Percentiles rank a stretch among this genome's conserved stretches.
Evolutionary conservation across 768 basidiomycete genomes (phyloP).

Genomic region (Exidia glandulosa): DNA sequence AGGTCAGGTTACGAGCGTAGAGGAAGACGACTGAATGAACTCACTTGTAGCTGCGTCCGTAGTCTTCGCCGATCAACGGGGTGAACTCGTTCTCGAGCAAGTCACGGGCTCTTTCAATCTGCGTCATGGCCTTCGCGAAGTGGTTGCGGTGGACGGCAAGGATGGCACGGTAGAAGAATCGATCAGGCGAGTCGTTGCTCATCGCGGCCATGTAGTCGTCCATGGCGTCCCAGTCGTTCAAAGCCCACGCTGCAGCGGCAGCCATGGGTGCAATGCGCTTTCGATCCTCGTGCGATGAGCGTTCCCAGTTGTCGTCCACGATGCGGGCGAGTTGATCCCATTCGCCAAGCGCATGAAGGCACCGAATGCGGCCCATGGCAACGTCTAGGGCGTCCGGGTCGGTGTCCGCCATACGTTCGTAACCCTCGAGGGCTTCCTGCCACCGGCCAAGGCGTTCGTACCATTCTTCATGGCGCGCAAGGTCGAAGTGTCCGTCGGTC

Average conservation of each 20-base stretch:
- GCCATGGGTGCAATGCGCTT: constrained; percentile 93
- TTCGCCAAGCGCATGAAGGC: constrained; percentile 92
- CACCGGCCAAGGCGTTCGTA: constrained; percentile 93
- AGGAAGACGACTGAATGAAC: constrained; percentile 12
- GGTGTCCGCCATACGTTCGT: constrained; percentile 65
- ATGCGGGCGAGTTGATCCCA: constrained; percentile 86
- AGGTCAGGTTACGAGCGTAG: constrained; percentile 4
- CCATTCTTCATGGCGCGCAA: constrained; percentile 94
- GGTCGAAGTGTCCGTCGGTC: constrained; percentile 61
- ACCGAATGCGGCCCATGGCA: constrained; percentile 87
- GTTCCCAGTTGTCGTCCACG: constrained; percentile 82
- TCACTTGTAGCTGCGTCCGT: constrained; percentile 95
- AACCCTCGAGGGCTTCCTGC: constrained; percentile 84
- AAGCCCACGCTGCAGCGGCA: constrained; percentile 92
- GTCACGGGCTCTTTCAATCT: constrained; percentile 90
- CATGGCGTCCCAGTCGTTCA: constrained; percentile 97
- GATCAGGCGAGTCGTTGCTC: constrained; percentile 86
- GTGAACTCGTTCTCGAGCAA: constrained; percentile 83
- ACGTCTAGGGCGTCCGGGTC: constrained; percentile 70
- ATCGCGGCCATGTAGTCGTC: constrained; percentile 92
- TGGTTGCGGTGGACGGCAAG: constrained; percentile 94
- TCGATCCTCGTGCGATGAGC: constrained; percentile 70
- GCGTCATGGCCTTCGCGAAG: constrained; percentile 78
- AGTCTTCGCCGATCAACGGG: constrained; percentile 88
- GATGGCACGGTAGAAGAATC: constrained; percentile 93